Evolutionary conservation across 345 rosid genomes (phyloP).

Genomic region (Euclidium syriacum): DNA sequence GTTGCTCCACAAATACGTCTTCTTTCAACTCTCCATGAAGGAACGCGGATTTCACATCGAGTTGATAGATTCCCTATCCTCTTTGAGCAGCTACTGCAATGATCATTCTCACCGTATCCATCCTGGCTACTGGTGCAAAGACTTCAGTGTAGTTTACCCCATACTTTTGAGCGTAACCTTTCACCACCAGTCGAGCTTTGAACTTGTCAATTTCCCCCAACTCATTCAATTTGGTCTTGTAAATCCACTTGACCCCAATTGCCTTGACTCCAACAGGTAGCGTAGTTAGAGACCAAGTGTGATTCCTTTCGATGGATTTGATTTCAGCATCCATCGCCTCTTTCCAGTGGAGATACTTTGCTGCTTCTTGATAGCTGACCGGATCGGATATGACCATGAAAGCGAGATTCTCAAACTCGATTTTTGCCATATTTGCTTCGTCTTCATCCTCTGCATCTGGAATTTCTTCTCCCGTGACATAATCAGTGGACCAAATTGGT

Average conservation of each 20-base stretch:
- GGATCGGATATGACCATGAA: background rate
- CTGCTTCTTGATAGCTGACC: background rate
- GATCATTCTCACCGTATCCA: background rate
- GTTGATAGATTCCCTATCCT: background rate
- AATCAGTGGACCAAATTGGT: background rate
- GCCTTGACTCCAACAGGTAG: background rate
- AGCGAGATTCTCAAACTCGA: background rate
- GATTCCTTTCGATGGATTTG: background rate
- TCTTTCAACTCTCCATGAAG: too few relatives aligned
- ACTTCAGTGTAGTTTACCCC: background rate
- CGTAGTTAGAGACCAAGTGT: background rate
- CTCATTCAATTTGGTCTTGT: background rate
- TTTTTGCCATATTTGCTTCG: background rate
- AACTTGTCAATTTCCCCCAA: background rate
- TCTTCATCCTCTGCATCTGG: background rate
- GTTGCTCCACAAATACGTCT: background rate
- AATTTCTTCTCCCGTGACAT: background rate
- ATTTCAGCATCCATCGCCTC: too few relatives aligned
- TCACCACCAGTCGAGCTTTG: background rate
- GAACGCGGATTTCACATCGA: background rate
- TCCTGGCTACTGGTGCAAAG: background rate
- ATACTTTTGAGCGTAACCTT: background rate
- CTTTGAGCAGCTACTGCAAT: background rate
- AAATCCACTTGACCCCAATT: background rate
- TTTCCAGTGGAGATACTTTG: background rate